phyloP scores from a whole-genome alignment of 2,329 filamentous ascomycete genomes.

The Xylariaceae sp. region DNA sequence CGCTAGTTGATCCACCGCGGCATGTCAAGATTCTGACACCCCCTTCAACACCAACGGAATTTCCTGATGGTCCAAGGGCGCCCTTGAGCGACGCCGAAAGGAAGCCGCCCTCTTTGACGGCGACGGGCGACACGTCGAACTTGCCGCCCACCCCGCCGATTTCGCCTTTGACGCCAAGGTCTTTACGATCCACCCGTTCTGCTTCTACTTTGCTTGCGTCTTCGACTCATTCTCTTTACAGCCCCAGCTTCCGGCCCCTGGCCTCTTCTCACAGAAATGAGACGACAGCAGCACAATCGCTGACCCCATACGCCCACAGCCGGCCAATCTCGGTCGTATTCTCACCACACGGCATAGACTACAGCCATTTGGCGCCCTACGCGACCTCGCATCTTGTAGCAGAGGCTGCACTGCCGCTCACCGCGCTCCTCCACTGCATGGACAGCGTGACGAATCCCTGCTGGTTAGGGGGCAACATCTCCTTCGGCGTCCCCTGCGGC shows the following conservation, averaged over 20 bases:
- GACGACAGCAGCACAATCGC: constrained; percentile 3
- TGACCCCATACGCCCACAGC: constrained; percentile 19
- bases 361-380: constrained; percentile 49
- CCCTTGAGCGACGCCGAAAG: constrained; percentile 5
- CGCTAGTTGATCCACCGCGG: constrained; percentile 7
- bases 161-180: constrained; percentile 28
- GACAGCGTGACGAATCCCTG: constrained; percentile 54
- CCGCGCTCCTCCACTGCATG: constrained; percentile 59
- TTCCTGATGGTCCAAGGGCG: constrained; percentile 16
- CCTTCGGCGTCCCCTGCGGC: constrained; percentile 51
- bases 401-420: constrained; percentile 55
- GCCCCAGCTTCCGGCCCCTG: constrained; percentile 15
- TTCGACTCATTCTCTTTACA: constrained; percentile 14
- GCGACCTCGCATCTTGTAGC: constrained; percentile 50
- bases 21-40: constrained; percentile 24
- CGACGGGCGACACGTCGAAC: constrained; percentile 21
- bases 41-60: constrained; percentile 30
- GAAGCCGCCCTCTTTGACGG: constrained; percentile 8
- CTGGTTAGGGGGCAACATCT: constrained; percentile 57
- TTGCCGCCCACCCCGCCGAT: constrained; percentile 33
- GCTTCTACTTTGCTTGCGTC: constrained; percentile 30
- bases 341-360: constrained; percentile 58
- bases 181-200: constrained; percentile 33
- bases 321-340: constrained; percentile 56
- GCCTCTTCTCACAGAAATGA: constrained; percentile 17